Percentiles rank a stretch among this genome's conserved stretches.
These are phyloP conservation scores for Coprinopsis strossmayeri DNA, from an alignment of 768 basidiomycete species.

Conservation along the genomic window DNA sequence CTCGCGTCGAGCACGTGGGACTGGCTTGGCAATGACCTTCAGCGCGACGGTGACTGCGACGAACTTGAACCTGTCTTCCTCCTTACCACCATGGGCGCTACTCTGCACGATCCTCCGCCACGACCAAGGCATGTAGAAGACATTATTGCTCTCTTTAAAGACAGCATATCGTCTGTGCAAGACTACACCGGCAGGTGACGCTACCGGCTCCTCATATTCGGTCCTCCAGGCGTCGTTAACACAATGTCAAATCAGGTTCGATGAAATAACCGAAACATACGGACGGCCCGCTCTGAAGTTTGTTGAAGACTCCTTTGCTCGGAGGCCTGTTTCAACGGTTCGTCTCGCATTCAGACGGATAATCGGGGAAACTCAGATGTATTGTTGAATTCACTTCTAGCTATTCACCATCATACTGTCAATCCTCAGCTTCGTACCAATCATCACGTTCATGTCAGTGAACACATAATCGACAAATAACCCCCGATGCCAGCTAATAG, in stretches of 20 bases:
- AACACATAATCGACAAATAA: neutral
- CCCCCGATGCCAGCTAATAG: neutral
- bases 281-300: neutral
- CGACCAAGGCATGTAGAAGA: neutral
- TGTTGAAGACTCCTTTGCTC: slow-evolving; percentile 2
- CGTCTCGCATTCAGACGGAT: no score
- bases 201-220: neutral
- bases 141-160: neutral
- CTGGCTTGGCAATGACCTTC: no score
- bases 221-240: no score
- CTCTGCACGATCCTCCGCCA: neutral
- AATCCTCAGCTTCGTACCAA: neutral
- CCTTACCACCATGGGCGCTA: neutral
- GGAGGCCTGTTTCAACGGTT: slow-evolving; percentile 7
- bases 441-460: slow-evolving; percentile 5
- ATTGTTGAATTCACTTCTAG: neutral
- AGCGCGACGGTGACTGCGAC: no score
- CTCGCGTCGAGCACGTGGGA: no score
- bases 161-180: neutral
- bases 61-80: no score
- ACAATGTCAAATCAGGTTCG: slow-evolving; percentile 4
- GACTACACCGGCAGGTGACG: neutral
- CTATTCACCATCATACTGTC: slow-evolving; percentile 3
- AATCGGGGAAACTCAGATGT: no score
- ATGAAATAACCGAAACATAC: neutral